Evolutionary conservation across 1,284 basidiomycete species (phyloP).

Genomic region (Trametes pubescens): DNA sequence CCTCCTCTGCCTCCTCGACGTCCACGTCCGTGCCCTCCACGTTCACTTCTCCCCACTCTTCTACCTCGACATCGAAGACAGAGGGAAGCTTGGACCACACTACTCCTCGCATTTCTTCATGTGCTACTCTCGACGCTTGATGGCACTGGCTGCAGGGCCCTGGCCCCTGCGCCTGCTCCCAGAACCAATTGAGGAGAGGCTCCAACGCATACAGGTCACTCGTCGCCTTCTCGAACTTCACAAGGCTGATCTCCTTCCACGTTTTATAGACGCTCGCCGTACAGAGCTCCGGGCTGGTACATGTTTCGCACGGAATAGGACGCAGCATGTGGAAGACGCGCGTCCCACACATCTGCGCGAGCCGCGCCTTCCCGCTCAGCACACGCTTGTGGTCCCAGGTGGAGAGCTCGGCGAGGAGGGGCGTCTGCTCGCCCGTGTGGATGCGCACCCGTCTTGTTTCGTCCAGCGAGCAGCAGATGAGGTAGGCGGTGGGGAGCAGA

Average conservation of each 20-base stretch:
- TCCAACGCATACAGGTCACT: conserved; percentile 1
- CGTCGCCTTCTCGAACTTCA: background rate
- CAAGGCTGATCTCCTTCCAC: background rate
- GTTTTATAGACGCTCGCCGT: background rate
- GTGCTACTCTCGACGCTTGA: background rate
- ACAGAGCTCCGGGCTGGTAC: background rate
- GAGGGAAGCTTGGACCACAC: conserved; percentile 11
- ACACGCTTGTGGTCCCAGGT: conserved; percentile 9
- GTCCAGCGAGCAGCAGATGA: conserved; percentile 15
- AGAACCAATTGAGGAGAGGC: background rate
- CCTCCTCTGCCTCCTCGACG: background rate
- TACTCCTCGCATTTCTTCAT: background rate
- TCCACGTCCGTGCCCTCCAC: background rate
- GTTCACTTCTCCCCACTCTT: background rate
- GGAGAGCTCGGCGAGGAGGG: background rate
- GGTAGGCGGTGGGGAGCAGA: conserved; percentile 18
- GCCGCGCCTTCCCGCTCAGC: conserved; percentile 3
- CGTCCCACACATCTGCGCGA: background rate
- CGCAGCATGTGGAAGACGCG: conserved; percentile 1
- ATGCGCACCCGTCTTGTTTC: background rate
- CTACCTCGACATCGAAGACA: conserved; percentile 6
- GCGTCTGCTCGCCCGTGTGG: background rate
- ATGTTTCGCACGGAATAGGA: conserved; percentile 1
- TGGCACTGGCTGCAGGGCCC: background rate
- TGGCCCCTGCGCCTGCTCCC: background rate